phyloP scores from a whole-genome alignment of 176 grass and related monocot species.

The Aechmea fasciata region DNA sequence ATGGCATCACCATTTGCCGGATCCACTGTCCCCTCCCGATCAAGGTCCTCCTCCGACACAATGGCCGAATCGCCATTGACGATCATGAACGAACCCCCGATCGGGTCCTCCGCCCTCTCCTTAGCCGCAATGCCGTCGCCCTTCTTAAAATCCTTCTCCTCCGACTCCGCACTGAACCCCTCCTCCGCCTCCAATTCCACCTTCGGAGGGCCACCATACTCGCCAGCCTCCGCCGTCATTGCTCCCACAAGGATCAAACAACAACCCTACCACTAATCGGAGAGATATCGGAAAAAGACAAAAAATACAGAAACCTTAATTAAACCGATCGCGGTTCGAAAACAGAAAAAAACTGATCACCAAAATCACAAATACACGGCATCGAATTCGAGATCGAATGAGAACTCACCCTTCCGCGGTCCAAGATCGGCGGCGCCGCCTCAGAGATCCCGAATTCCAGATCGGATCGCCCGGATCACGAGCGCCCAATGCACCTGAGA shows the following conservation, averaged over 20 bases:
- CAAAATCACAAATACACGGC: too few relatives aligned
- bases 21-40: conserved; percentile 6
- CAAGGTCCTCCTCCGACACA: conserved; percentile 25
- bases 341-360: too few relatives aligned
- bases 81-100: conserved; percentile 36
- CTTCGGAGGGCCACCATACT: conserved; percentile 26
- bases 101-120: conserved; percentile 31
- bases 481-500: too few relatives aligned
- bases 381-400: too few relatives aligned
- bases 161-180: not conserved
- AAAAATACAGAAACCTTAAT: not conserved
- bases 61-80: conserved; percentile 42
- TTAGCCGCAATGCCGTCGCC: conserved; percentile 3
- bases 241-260: conserved; percentile 22
- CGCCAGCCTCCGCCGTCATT: conserved; percentile 48
- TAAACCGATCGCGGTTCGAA: not conserved
- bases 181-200: conserved; percentile 31
- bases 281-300: not conserved
- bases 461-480: too few relatives aligned
- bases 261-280: not conserved
- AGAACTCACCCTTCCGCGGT: too few relatives aligned
- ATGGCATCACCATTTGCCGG: not conserved
- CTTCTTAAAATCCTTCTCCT: conserved; percentile 1
- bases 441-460: too few relatives aligned
- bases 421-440: too few relatives aligned